Percentiles rank a stretch among this genome's conserved stretches.
phyloP scores from a whole-genome alignment of 148 eudicot species.

The Rhododendron williamsianum region DNA sequence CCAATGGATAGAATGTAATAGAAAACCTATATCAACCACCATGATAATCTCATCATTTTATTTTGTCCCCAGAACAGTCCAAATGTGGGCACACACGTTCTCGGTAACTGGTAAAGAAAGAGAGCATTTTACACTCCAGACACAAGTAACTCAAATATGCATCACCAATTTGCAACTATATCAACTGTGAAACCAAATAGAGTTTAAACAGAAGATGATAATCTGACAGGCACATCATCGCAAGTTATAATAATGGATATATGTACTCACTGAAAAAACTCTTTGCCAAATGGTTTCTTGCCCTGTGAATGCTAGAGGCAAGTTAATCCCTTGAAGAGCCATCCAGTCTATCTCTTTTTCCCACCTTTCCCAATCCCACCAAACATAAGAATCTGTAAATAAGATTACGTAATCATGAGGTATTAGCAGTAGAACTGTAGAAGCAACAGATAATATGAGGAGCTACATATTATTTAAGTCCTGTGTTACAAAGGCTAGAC shows the following conservation, averaged over 20 bases:
- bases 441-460: background rate
- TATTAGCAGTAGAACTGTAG: background rate
- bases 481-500: background rate
- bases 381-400: conserved; percentile 82
- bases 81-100: background rate
- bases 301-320: conserved; percentile 94
- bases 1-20: background rate
- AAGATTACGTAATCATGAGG: background rate
- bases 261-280: conserved; percentile 62
- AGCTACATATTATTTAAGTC: background rate
- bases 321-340: conserved; percentile 97
- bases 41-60: no score
- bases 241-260: background rate
- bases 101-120: background rate
- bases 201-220: background rate
- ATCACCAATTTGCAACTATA: background rate
- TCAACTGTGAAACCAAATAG: background rate
- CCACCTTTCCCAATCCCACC: conserved; percentile 99
- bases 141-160: background rate
- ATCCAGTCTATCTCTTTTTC: conserved; percentile 99
- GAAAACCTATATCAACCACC: background rate
- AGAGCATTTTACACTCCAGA: background rate
- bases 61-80: background rate
- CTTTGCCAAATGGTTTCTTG: conserved; percentile 99
- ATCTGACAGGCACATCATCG: background rate